Evolutionary conservation across 768 basidiomycete species (phyloP).

Genomic region (Termitomyces sp.): DNA sequence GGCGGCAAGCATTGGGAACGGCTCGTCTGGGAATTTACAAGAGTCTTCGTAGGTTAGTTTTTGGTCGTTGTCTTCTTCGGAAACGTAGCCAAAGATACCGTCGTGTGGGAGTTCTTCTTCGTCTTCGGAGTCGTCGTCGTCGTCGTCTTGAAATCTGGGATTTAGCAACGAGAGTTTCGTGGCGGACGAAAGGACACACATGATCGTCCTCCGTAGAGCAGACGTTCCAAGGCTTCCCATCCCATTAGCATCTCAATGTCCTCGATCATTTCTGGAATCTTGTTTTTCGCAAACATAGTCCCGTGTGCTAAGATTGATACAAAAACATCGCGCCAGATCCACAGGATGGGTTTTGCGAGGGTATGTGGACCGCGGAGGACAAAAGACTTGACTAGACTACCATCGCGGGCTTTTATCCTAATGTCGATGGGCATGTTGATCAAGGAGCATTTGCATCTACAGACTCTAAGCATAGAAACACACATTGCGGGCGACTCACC

Average conservation of each 20-base stretch:
- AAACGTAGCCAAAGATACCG: background rate
- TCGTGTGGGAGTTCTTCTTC: conserved; percentile 11
- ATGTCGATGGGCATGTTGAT: conserved; percentile 41
- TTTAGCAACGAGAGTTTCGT: background rate
- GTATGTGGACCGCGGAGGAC: conserved; percentile 40
- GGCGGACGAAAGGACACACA: conserved; percentile 29
- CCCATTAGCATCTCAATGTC: conserved; percentile 50
- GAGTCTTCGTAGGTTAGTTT: conserved; percentile 24
- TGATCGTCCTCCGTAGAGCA: conserved; percentile 53
- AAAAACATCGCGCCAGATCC: conserved; percentile 70
- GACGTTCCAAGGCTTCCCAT: conserved; percentile 43
- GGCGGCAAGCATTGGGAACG: conserved; percentile 30
- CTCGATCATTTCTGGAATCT: conserved; percentile 48
- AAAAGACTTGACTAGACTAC: conserved; percentile 43
- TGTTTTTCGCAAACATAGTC: conserved; percentile 16
- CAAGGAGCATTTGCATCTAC: conserved; percentile 52
- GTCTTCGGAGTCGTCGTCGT: conserved; percentile 17
- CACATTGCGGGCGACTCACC: background rate
- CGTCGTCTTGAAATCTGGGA: conserved; percentile 17
- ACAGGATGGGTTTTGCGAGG: conserved; percentile 42
- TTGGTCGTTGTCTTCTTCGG: conserved; percentile 20
- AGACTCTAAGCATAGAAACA: background rate
- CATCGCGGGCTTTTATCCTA: conserved; percentile 34
- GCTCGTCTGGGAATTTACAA: conserved; percentile 16
- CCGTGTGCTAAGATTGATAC: conserved; percentile 44